These are phyloP conservation scores for Dittrichia graveolens DNA, from an alignment of 129 eudicot species.

Conservation along the genomic window DNA sequence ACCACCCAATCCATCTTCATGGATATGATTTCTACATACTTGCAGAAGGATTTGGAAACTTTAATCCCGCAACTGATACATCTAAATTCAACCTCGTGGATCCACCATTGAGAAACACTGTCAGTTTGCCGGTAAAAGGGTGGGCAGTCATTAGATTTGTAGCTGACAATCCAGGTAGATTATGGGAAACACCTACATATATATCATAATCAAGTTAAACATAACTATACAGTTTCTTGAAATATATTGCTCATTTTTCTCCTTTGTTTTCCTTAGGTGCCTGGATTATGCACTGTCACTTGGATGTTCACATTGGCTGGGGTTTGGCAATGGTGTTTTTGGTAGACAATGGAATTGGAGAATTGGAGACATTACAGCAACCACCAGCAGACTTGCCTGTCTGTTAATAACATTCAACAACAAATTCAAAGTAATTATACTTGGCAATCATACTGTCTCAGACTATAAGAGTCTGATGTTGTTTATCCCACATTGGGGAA, in stretches of 20 bases:
- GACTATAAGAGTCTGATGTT: constrained; percentile 29
- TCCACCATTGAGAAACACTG: constrained; percentile 90
- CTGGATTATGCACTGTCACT: constrained; percentile 95
- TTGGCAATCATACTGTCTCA: background rate
- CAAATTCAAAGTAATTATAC: constrained; percentile 12
- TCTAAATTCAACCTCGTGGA: constrained; percentile 89
- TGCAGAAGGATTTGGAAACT: constrained; percentile 94
- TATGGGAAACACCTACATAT: background rate
- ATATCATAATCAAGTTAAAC: background rate
- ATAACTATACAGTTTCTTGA: background rate
- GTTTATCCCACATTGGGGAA: constrained; percentile 54
- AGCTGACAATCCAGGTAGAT: constrained; percentile 93
- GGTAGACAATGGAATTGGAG: constrained; percentile 76
- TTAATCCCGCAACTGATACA: constrained; percentile 67
- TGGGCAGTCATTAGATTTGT: constrained; percentile 93
- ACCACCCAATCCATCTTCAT: constrained; percentile 97
- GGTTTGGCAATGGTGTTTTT: constrained; percentile 84
- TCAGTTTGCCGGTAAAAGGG: constrained; percentile 76
- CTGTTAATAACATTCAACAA: constrained; percentile 44
- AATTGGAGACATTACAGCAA: constrained; percentile 53
- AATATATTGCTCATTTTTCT: background rate
- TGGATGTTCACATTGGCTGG: constrained; percentile 97
- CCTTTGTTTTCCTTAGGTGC: constrained; percentile 50
- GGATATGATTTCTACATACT: constrained; percentile 94
- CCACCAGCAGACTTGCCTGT: constrained; percentile 81